phyloP scores from a whole-genome alignment of 2,329 filamentous ascomycete species.

The Aspergillus ochraceoroseus region DNA sequence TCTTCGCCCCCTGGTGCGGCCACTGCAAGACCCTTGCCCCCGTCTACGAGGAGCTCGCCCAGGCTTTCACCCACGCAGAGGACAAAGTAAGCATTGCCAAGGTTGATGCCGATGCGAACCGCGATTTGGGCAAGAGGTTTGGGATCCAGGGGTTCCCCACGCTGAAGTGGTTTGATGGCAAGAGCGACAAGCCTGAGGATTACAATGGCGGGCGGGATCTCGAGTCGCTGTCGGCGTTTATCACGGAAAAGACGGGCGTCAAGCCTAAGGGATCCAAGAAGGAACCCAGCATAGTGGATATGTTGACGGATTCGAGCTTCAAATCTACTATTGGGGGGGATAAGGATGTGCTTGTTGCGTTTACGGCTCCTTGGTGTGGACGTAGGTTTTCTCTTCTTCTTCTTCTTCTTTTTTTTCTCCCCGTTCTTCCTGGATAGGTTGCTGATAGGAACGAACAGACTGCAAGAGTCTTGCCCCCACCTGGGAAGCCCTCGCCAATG shows the following conservation, averaged over 20 bases:
- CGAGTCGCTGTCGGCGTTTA: conserved; percentile 74
- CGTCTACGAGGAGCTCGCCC: conserved; percentile 84
- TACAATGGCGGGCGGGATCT: conserved; percentile 85
- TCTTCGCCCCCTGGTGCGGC: conserved; percentile 98
- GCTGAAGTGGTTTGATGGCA: conserved; percentile 95
- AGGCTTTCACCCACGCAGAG: conserved; percentile 66
- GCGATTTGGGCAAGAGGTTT: conserved; percentile 75
- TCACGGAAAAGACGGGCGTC: conserved; percentile 79
- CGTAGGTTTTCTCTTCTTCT: conserved; percentile 59
- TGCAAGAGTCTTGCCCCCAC: conserved; percentile 90
- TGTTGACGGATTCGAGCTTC: conserved; percentile 77
- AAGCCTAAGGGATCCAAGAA: conserved; percentile 62
- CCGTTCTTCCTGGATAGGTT: background rate
- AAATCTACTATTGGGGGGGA: conserved; percentile 71
- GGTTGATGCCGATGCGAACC: conserved; percentile 90
- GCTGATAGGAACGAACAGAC: conserved; percentile 53
- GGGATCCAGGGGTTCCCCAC: conserved; percentile 94
- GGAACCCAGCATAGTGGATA: conserved; percentile 68
- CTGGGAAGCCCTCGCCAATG: conserved; percentile 81
- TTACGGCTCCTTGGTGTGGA: conserved; percentile 97
- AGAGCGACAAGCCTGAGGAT: conserved; percentile 76
- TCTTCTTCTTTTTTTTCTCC: conserved; percentile 8
- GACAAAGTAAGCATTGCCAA: conserved; percentile 83
- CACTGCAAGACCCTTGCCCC: conserved; percentile 98
- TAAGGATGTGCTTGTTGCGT: conserved; percentile 88